A percentile compares a stretch with the other conserved stretches of the same genome.
phyloP scores from a whole-genome alignment of 305 asterid species.

The Rubia peregrina region DNA sequence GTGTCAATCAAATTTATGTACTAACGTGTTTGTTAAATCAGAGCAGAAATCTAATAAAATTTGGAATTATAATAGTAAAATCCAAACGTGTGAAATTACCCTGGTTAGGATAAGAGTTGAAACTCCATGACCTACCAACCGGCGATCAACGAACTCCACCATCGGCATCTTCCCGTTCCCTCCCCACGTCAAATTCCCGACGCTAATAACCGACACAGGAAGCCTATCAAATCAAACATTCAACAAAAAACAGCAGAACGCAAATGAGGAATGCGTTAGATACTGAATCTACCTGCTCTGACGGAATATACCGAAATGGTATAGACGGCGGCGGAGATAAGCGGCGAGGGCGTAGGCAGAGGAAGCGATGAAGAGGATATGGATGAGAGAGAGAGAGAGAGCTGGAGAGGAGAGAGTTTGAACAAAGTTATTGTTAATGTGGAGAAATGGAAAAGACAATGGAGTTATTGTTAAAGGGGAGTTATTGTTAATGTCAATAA shows the following conservation, averaged over 20 bases:
- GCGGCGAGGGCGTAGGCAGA: conserved; percentile 42
- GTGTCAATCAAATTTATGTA: not conserved
- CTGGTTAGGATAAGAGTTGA: conserved; percentile 80
- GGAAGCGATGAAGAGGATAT: conserved; percentile 59
- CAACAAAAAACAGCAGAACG: too few species aligned
- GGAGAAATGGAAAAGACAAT: too few species aligned
- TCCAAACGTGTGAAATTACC: conserved; percentile 28
- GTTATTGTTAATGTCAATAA: too few species aligned
- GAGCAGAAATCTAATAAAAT: not conserved
- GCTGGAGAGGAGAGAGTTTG: conserved; percentile 43
- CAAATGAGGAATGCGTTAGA: too few species aligned
- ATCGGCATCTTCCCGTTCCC: conserved; percentile 97
- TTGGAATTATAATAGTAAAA: too few species aligned
- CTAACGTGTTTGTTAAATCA: not conserved
- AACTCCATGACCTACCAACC: conserved; percentile 40
- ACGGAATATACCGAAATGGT: conserved; percentile 37
- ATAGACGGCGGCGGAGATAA: conserved; percentile 55
- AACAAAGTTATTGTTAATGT: too few species aligned
- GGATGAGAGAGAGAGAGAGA: conserved; percentile 67
- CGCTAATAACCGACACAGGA: conserved; percentile 79
- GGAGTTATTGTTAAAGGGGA: too few species aligned
- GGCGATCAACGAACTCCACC: conserved; percentile 78
- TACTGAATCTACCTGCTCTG: conserved; percentile 31
- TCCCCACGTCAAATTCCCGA: conserved; percentile 97
- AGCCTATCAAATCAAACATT: conserved; percentile 33